phyloP scores from a whole-genome alignment of 2,329 filamentous ascomycete genomes.

The Venturia effusa region DNA sequence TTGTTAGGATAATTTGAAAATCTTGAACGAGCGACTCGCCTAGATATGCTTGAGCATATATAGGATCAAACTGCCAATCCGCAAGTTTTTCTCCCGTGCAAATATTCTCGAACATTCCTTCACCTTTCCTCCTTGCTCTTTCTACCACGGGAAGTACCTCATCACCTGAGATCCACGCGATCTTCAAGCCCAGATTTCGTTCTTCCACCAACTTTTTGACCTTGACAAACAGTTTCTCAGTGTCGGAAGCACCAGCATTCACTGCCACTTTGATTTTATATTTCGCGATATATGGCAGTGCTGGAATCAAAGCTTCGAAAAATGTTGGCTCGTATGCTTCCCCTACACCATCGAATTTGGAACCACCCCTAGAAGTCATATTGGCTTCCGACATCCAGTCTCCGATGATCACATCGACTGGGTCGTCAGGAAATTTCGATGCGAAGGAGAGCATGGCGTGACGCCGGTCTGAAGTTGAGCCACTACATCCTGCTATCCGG shows the following conservation, averaged over 20 bases:
- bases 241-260: constrained; percentile 24
- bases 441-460: constrained; percentile 22
- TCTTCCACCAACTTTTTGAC: constrained; percentile 19
- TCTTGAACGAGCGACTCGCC: constrained; percentile 16
- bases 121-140: constrained; percentile 26
- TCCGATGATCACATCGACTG: constrained; percentile 29
- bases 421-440: constrained; percentile 19
- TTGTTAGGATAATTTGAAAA: background rate
- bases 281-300: constrained; percentile 23
- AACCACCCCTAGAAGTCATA: constrained; percentile 32
- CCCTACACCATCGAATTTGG: constrained; percentile 16
- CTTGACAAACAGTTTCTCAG: constrained; percentile 18
- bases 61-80: constrained; percentile 25
- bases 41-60: constrained; percentile 30
- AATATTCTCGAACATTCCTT: constrained; percentile 23
- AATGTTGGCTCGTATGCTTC: constrained; percentile 43
- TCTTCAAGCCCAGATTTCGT: constrained; percentile 19
- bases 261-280: constrained; percentile 24
- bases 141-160: constrained; percentile 26
- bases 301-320: constrained; percentile 36
- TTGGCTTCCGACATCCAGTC: constrained; percentile 42
- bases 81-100: constrained; percentile 28
- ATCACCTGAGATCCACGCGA: constrained; percentile 35
- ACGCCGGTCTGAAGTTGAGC: constrained; percentile 22
- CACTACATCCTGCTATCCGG: constrained; percentile 20